Evolutionary conservation across 2,329 filamentous ascomycete genomes (phyloP), one percentile per base, ranked within the genome.

Genomic region (Colletotrichum tropicale): DNA sequence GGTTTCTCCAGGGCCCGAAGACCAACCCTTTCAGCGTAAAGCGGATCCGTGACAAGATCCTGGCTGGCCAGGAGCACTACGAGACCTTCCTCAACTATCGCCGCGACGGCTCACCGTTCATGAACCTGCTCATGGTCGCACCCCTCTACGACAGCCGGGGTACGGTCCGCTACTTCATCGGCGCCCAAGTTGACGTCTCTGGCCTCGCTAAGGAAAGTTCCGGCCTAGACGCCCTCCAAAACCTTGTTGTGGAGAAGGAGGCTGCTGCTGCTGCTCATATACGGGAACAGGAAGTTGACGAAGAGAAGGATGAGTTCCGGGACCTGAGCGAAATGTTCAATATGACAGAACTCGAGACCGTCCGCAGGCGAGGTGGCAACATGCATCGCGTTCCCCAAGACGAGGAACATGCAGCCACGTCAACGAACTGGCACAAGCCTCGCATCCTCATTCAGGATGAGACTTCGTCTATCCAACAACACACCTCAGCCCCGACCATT

Each of bases 41-140:
- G 70, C 88, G 94, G 69, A 86, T 96, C 13, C 87, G 89, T 36
- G 89, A 93, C 55, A 92, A 91, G 32, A 84, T 94, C 13, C 82
- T 87, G 9, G 89, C 88, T 2, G 93, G 93, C n/a, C 89, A 91
- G 78, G 94, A 96, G 79, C 91, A 93, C 77, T 94, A 89, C 70
- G 94, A 96, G 79, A 91, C 94, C 0, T 92, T 96, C 71, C 84
- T 96, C 48, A 96, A 96, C 82, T 96, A 94, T 80, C 90, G 93
- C 36, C 91, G 93, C n/a, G 94, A 95, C 79, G 94, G 94, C 0
- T 94, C 93, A 1, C 93, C 93, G 0, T 95, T 95, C 80, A 93
- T 95, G 89, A 96, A 95, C 76, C 87, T 96, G 4, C 87, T 95
- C 28, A 94, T 94, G 91, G 89, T 91, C n/a, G 92, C 93, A 2